A percentile compares a stretch with the other conserved stretches of the same genome.
Conservation (phyloP, 306 rosid species). For the Fragaria nilgerrensis region DNA sequence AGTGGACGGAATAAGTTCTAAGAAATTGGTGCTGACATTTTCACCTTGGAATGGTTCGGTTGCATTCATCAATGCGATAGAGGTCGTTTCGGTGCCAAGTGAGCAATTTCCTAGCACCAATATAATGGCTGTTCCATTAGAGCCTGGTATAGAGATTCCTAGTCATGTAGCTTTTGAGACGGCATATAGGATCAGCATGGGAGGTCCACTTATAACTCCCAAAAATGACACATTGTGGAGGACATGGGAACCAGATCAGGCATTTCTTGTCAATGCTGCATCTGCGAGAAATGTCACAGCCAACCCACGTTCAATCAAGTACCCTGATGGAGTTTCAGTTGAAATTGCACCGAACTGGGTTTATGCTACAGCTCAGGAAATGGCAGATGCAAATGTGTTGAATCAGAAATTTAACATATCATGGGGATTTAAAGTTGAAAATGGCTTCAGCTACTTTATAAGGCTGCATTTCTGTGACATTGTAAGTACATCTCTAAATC, state of each 20-base stretch:
- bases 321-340: conserved; percentile 25
- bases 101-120: conserved; percentile 20
- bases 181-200: conserved; percentile 35
- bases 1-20: conserved; percentile 19
- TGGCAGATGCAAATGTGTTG: conserved; percentile 39
- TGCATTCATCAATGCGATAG: conserved; percentile 40
- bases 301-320: conserved; percentile 25
- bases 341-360: conserved; percentile 39
- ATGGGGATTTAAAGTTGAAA: conserved; percentile 34
- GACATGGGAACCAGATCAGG: conserved; percentile 34
- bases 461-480: conserved; percentile 40
- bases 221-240: conserved; percentile 36
- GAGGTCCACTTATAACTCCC: conserved; percentile 31
- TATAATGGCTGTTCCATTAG: conserved; percentile 28
- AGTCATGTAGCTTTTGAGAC: conserved; percentile 28
- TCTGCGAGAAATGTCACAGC: conserved; percentile 22
- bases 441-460: conserved; percentile 29
- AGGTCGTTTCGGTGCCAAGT: conserved; percentile 24
- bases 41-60: conserved; percentile 31
- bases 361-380: conserved; percentile 43
- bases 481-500: conserved; percentile 26
- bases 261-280: conserved; percentile 34
- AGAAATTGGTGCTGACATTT: conserved; percentile 18
- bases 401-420: conserved; percentile 40
- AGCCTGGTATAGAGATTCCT: conserved; percentile 23